Conservation (phyloP, 2,329 filamentous ascomycete genomes). For the Fusarium concolor region DNA sequence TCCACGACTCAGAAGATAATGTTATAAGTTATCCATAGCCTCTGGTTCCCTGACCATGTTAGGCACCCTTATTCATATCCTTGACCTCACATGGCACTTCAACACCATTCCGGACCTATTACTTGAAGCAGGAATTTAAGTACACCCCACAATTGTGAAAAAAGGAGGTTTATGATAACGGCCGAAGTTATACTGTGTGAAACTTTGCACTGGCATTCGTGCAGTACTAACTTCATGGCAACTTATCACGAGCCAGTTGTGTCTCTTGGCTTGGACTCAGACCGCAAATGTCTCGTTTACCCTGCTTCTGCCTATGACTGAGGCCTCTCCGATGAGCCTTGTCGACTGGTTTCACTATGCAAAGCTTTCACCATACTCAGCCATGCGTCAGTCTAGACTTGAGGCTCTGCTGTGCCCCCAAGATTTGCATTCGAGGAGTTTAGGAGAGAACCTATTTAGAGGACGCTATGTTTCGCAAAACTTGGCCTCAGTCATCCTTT, state of each 20-base stretch:
- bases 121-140: conserved; percentile 23
- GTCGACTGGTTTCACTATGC: conserved; percentile 20
- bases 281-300: conserved; percentile 24
- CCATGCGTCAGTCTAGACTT: conserved; percentile 18
- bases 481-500: conserved; percentile 29
- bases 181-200: conserved; percentile 9
- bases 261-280: conserved; percentile 21
- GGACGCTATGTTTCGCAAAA: conserved; percentile 14
- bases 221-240: conserved; percentile 31
- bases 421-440: conserved; percentile 12
- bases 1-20: conserved; percentile 4
- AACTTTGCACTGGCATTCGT: conserved; percentile 32
- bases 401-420: conserved; percentile 35
- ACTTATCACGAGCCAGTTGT: conserved; percentile 28
- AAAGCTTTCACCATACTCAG: conserved; percentile 4
- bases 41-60: neutral
- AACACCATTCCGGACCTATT: conserved; percentile 13
- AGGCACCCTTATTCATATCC: conserved; percentile 15
- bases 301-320: conserved; percentile 43
- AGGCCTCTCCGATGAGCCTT: conserved; percentile 19
- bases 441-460: conserved; percentile 39
- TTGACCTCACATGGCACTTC: conserved; percentile 11
- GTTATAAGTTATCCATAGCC: neutral
- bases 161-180: conserved; percentile 3
- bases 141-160: conserved; percentile 20